A percentile compares a stretch with the other conserved stretches of the same genome.
These are phyloP conservation scores for Colletotrichum scovillei DNA, from an alignment of 2,329 filamentous ascomycete species.

Conservation along the genomic window DNA sequence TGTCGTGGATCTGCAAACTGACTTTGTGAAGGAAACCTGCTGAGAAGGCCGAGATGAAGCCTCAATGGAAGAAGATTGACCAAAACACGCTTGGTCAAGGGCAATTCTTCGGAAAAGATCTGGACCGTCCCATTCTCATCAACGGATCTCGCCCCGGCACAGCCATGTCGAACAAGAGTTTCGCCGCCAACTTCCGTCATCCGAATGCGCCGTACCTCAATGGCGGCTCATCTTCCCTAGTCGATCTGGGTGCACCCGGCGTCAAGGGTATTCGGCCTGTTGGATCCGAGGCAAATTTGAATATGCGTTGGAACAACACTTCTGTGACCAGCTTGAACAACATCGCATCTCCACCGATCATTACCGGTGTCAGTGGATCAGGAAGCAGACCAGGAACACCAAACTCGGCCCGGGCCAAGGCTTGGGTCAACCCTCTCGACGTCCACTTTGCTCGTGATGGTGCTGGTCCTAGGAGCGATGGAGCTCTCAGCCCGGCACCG, in stretches of 20 bases:
- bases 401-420: slow-evolving; percentile 43
- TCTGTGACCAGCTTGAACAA: slow-evolving; percentile 48
- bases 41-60: slow-evolving; percentile 38
- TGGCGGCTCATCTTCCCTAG: slow-evolving; percentile 56
- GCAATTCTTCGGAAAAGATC: slow-evolving; percentile 49
- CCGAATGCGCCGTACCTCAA: slow-evolving; percentile 48
- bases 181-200: slow-evolving; percentile 37
- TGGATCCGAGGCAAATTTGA: slow-evolving; percentile 53
- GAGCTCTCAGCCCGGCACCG: slow-evolving; percentile 29
- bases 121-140: slow-evolving; percentile 46
- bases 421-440: slow-evolving; percentile 61
- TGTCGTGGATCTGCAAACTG: neutral
- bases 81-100: slow-evolving; percentile 47
- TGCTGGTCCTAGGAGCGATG: slow-evolving; percentile 31
- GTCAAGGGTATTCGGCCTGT: slow-evolving; percentile 46
- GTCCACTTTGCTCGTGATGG: slow-evolving; percentile 52
- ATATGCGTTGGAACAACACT: slow-evolving; percentile 48
- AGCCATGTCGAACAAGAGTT: slow-evolving; percentile 46
- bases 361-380: slow-evolving; percentile 39
- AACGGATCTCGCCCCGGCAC: slow-evolving; percentile 48
- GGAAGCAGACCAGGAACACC: slow-evolving; percentile 48
- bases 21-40: slow-evolving; percentile 35
- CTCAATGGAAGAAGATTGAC: slow-evolving; percentile 46
- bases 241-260: slow-evolving; percentile 50
- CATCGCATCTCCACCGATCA: slow-evolving; percentile 43